Base-by-base conservation (phyloP, 2,329 filamentous ascomycete species). In the Teratosphaeria destructans region DNA sequence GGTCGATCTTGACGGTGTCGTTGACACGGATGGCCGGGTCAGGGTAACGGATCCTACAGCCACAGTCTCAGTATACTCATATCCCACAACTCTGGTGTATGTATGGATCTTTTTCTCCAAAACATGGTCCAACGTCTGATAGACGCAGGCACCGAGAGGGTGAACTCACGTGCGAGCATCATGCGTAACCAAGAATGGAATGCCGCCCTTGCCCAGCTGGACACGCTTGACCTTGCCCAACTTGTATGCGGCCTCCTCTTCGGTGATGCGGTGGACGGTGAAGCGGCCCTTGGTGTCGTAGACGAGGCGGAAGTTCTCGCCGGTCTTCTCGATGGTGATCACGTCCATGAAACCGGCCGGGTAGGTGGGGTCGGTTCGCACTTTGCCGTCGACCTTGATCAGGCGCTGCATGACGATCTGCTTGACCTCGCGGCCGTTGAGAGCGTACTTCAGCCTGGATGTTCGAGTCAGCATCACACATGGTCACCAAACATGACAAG, bases 101-200 rank as follows among this genome's bases (percentile, higher is more conserved):
- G 11, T 23, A 49, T 49, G 43, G 19, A 49, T 49, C 16, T 49
- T 49, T 49, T 49, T 49, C 43, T 49, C 43, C 43, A 49, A 49
- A 49, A 8, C 43, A 49, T 49, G 43, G 56, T 58, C 56, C 56
- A 58, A 58, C 56, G 56, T 58, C 56, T 58, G 47, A 58, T 39
- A 58, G 56, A 58, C 49, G 49, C 56, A 54, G 32, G 49, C 56
- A 58, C 47, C 56, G 56, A 47, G 52, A 58, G 56, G 23, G 19
- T 52, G 34, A 88, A 97, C 93, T 96, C 85, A 99, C 93, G 94
- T 99, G 91, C 94, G 89, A 83, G 94, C 94, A 94, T 99, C 94
- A 90, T 99, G 94, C 92, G 94, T 99, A 90, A 99, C 94, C 91
- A 97, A 96, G 92, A 96, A 99, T 95, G 94, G 94, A 87, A 99